Evolutionary conservation across 345 rosid species (phyloP).

Genomic region (Pelargonium nanum): DNA sequence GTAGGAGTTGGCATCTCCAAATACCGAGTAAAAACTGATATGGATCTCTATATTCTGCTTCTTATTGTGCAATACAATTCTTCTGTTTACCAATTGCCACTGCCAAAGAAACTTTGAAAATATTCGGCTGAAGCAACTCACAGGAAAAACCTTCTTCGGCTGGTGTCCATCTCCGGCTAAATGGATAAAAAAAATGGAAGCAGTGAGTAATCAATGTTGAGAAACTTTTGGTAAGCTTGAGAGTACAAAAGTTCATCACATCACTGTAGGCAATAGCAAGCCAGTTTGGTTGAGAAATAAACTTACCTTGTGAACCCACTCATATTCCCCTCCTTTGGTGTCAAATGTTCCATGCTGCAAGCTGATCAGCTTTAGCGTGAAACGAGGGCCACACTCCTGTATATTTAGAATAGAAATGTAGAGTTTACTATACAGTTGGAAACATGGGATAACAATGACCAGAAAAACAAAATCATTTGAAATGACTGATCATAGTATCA

Average conservation of each 20-base stretch:
- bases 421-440: not conserved
- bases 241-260: not conserved
- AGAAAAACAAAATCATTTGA: no score
- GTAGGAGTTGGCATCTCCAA: no score
- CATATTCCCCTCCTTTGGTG: slow-evolving; percentile 73
- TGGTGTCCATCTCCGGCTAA: slow-evolving; percentile 92
- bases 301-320: slow-evolving; percentile 92
- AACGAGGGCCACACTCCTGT: slow-evolving; percentile 89
- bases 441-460: not conserved
- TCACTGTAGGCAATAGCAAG: no score
- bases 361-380: slow-evolving; percentile 64
- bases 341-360: slow-evolving; percentile 92
- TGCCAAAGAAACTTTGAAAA: not conserved
- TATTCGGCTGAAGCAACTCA: slow-evolving; percentile 16
- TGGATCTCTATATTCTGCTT: not conserved
- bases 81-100: not conserved
- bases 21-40: no score
- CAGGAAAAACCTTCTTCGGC: slow-evolving; percentile 90
- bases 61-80: not conserved
- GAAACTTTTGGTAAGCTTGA: not conserved
- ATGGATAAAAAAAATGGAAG: slow-evolving; percentile 1
- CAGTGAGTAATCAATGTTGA: not conserved
- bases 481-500: no score
- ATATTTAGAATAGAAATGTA: slow-evolving; percentile 2
- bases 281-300: slow-evolving; percentile 6